Evolutionary conservation across 352 stramenopile species (phyloP).

Genomic region (Albugo laibachii): DNA sequence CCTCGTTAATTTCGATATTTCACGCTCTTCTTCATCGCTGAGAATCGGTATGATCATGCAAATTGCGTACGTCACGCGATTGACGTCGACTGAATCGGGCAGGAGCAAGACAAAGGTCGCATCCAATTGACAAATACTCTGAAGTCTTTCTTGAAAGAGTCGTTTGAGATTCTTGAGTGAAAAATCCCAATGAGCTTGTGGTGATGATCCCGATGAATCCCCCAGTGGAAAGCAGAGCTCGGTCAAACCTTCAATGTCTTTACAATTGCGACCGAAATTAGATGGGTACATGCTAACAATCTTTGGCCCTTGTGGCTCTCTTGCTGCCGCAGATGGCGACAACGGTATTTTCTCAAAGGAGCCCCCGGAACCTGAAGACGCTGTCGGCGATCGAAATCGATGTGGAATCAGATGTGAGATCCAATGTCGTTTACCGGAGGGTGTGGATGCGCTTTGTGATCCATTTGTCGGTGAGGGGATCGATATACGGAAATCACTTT

Average conservation of each 20-base stretch:
- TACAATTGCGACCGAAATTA: constrained; percentile 21
- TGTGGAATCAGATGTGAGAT: no score
- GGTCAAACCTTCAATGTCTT: constrained; percentile 29
- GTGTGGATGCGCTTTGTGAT: no score
- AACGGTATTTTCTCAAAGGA: background rate
- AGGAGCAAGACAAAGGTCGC: constrained; percentile 62
- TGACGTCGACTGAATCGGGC: constrained; percentile 20
- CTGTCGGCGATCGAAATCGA: no score
- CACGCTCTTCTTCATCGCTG: constrained; percentile 17
- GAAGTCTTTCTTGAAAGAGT: constrained; percentile 42
- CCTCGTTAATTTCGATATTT: background rate
- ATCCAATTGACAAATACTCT: constrained; percentile 34
- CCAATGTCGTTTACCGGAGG: no score
- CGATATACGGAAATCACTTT: no score
- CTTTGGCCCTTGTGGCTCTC: constrained; percentile 10
- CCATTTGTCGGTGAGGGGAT: no score
- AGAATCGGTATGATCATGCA: constrained; percentile 44
- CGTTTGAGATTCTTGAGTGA: constrained; percentile 26
- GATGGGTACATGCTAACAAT: constrained; percentile 13
- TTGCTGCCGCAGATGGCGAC: background rate
- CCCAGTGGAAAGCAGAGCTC: constrained; percentile 60
- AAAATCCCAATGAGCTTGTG: constrained; percentile 19
- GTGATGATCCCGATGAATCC: constrained; percentile 12
- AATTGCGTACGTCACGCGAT: constrained; percentile 44
- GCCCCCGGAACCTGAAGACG: no score